These are phyloP conservation scores for Fusarium anthophilum DNA, from an alignment of 2,329 filamentous ascomycete species.

Conservation along the genomic window DNA sequence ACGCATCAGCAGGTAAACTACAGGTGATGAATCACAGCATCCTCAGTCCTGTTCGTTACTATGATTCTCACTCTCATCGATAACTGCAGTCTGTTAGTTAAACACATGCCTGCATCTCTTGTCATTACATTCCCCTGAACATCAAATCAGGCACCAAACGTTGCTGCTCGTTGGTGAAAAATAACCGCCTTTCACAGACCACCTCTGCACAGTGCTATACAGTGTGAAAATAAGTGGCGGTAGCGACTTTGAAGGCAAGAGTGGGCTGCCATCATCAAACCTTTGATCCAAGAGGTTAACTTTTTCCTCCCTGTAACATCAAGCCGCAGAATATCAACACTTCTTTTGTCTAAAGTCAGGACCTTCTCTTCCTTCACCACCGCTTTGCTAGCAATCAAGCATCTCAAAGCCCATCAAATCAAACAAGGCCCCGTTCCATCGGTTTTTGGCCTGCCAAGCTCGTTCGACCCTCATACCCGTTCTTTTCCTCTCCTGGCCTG, in stretches of 20 bases:
- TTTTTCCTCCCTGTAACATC: slow-evolving; percentile 7
- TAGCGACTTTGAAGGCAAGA: slow-evolving; percentile 14
- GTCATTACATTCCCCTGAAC: neutral
- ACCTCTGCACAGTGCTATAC: slow-evolving; percentile 14
- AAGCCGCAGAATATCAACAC: slow-evolving; percentile 2
- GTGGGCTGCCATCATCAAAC: slow-evolving; percentile 8
- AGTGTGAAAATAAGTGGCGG: slow-evolving; percentile 28
- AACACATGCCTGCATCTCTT: neutral
- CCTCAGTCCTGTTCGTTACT: neutral
- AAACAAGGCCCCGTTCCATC: slow-evolving; percentile 21
- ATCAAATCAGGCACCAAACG: neutral
- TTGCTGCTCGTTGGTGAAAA: neutral
- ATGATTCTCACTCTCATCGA: neutral
- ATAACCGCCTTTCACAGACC: neutral
- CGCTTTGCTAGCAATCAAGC: slow-evolving; percentile 17
- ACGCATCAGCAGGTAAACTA: neutral
- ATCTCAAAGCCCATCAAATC: slow-evolving; percentile 20
- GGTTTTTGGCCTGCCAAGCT: slow-evolving; percentile 34
- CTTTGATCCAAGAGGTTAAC: slow-evolving; percentile 14
- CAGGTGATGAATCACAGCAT: slow-evolving; percentile 18
- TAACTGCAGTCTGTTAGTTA: neutral
- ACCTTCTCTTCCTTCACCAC: slow-evolving; percentile 12
- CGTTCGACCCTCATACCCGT: slow-evolving; percentile 39
- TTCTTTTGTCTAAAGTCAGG: slow-evolving; percentile 1
- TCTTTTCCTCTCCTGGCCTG: slow-evolving; percentile 40